Conservation (phyloP, 441 rosid genomes). For the Erodium trifolium region DNA sequence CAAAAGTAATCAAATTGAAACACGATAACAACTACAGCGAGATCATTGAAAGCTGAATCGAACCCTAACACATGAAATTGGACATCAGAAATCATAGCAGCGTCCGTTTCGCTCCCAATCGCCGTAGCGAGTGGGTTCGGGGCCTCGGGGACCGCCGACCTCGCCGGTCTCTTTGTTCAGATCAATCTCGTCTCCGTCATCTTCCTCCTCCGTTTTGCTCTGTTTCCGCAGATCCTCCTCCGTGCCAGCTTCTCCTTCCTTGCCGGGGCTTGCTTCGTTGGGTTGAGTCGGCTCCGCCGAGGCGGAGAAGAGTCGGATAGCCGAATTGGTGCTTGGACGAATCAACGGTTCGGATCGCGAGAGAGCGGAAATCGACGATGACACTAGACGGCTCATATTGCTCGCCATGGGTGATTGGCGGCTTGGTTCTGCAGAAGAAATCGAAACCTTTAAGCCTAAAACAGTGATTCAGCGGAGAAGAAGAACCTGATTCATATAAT, state of each 20-base stretch:
- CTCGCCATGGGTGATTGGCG: neutral
- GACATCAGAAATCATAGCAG: slow-evolving; percentile 63
- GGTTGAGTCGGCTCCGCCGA: neutral
- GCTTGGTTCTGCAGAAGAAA: neutral
- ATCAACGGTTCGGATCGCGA: neutral
- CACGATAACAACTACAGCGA: neutral
- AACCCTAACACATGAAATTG: neutral
- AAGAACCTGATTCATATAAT: neutral
- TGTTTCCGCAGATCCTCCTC: neutral
- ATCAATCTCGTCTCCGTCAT: slow-evolving; percentile 19
- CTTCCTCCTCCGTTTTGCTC: slow-evolving; percentile 11
- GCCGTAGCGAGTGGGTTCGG: slow-evolving; percentile 89
- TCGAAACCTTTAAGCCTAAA: neutral
- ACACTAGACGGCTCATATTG: slow-evolving; percentile 3
- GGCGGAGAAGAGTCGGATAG: neutral
- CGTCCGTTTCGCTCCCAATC: slow-evolving; percentile 92
- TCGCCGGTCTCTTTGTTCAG: slow-evolving; percentile 59
- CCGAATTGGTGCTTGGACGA: neutral
- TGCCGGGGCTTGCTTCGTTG: neutral
- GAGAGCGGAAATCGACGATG: neutral
- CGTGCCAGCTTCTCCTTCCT: neutral
- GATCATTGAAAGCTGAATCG: neutral
- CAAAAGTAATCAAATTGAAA: neutral
- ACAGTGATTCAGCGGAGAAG: neutral
- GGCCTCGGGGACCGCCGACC: slow-evolving; percentile 75